phyloP scores from a whole-genome alignment of 306 rosid genomes.

The Quercus engelmannii region DNA sequence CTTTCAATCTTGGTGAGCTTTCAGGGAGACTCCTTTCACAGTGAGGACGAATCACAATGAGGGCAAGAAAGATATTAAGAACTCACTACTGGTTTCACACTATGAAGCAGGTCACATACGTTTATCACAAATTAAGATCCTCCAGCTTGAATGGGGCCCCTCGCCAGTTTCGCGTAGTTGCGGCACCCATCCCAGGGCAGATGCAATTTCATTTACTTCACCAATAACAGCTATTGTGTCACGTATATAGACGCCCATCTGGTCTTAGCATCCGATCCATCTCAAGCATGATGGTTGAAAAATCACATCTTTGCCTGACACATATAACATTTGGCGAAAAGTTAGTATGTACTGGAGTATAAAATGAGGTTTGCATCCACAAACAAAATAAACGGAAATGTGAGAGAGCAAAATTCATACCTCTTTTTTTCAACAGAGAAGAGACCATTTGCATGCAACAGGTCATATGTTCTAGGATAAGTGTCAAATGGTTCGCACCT shows the following conservation, averaged over 20 bases:
- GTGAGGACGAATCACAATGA: background rate
- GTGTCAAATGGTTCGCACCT: conserved; percentile 99
- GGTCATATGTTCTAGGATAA: conserved; percentile 88
- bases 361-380: background rate
- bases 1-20: conserved; percentile 13
- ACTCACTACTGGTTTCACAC: conserved; percentile 1
- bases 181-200: conserved; percentile 67
- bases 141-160: conserved; percentile 85
- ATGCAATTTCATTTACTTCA: conserved; percentile 60
- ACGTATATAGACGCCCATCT: conserved; percentile 74
- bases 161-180: conserved; percentile 59
- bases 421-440: conserved; percentile 72
- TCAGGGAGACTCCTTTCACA: conserved; percentile 3
- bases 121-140: conserved; percentile 69
- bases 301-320: conserved; percentile 56
- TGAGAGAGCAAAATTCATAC: conserved; percentile 30
- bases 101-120: conserved; percentile 36
- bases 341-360: conserved; percentile 1
- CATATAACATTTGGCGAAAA: background rate
- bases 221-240: conserved; percentile 50
- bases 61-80: background rate
- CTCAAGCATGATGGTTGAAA: conserved; percentile 81
- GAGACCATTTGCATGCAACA: conserved; percentile 75
- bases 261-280: conserved; percentile 89
- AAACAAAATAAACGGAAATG: background rate